Conservation (phyloP, 768 basidiomycete genomes). For the Calocybe cyanea region DNA sequence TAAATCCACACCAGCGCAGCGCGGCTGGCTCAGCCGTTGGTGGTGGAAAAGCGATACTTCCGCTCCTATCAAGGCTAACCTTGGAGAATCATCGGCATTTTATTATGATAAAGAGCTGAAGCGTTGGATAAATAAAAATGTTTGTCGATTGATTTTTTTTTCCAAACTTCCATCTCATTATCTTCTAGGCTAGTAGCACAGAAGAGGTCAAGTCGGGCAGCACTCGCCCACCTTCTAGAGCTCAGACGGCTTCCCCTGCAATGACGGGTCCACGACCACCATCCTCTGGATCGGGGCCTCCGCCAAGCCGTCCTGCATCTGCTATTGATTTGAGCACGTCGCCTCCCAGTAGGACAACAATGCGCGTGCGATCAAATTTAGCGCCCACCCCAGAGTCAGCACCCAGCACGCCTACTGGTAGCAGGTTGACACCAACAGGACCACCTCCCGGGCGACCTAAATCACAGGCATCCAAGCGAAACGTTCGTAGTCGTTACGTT, state of each 20-base stretch:
- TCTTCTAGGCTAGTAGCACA: constrained; percentile 51
- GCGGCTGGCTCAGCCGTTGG: constrained; percentile 77
- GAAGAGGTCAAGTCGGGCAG: constrained; percentile 50
- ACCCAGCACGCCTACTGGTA: constrained; percentile 43
- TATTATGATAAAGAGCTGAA: constrained; percentile 95
- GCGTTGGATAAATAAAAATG: constrained; percentile 95
- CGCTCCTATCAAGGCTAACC: constrained; percentile 84
- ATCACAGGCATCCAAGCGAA: constrained; percentile 69
- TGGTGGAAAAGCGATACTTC: constrained; percentile 67
- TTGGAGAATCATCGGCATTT: constrained; percentile 88
- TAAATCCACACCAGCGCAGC: constrained; percentile 20
- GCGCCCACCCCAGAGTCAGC: constrained; percentile 50
- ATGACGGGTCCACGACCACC: constrained; percentile 36
- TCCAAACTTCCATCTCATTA: constrained; percentile 3
- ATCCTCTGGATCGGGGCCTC: constrained; percentile 26
- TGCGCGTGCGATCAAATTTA: constrained; percentile 64
- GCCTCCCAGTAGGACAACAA: constrained; percentile 45
- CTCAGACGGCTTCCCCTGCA: constrained; percentile 83
- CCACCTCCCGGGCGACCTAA: constrained; percentile 51
- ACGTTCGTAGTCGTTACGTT: constrained; percentile 80
- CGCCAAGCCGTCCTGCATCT: constrained; percentile 54
- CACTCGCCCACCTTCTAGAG: constrained; percentile 76
- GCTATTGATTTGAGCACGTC: constrained; percentile 58
- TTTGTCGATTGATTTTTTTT: constrained; percentile 26
- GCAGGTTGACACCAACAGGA: constrained; percentile 42